Base-by-base conservation (phyloP, 2,329 filamentous ascomycete genomes). In the Magnaporthiopsis incrustans region DNA sequence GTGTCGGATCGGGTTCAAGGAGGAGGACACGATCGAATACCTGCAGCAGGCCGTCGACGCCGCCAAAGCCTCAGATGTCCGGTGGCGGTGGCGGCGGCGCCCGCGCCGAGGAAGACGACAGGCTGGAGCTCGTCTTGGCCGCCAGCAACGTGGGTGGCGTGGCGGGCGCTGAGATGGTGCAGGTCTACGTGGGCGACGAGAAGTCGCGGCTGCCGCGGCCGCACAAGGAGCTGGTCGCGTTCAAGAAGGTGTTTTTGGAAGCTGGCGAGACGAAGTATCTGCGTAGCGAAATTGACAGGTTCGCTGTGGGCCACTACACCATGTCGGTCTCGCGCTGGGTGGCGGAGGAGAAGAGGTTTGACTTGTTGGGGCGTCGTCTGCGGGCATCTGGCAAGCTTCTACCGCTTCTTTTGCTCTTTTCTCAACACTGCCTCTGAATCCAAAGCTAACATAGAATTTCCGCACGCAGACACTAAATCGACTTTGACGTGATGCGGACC, bases 221-320 rank as follows among this genome's bases (percentile, higher is more conserved):
- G 0, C 83, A 86, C 68, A 90, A 91, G 75, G 89, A 91, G 74
- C 78, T 91, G 1, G 85, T 86, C 44, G 87, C 86, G 0, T 91
- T 91, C 70, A 82, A 83, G 65, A 90, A 90, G 74, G 81, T 89
- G 0, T 79, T 76, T 61, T 73, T 91, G 3, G 78, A 83, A 59
- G 77, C 81, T 1, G 85, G 84, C 4, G 81, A 84, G 76, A 84
- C 81, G 0, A 79, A 76, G 67, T 80, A 83, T 65, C 71, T 83
- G 44, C 73, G 75, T 12, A 73, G 83, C 4, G 67, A 69, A 22
- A 68, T 84, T 12, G 80, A 83, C 67, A 81, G 80, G 71, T 77
- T 82, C 66, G 80, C 81, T 1, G 80, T 81, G 2, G 81, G 81
- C 11, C 90, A 89, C 73, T 90, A 86, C 67, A 85, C 90, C 67